Conservation (phyloP, 1,284 basidiomycete genomes). For the Fomitopsis betulina region DNA sequence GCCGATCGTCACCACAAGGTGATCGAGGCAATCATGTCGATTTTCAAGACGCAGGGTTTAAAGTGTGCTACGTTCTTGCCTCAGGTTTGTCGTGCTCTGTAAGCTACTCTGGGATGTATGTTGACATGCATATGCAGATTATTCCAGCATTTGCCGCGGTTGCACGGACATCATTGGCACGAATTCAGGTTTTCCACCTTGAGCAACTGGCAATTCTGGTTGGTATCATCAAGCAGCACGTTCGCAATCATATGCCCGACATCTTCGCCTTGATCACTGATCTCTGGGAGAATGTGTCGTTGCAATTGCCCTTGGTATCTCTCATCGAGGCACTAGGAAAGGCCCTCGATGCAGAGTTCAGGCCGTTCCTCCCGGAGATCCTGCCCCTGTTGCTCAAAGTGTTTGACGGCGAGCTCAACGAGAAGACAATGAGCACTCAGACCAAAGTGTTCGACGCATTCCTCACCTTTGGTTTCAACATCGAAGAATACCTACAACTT, state of each 20-base stretch:
- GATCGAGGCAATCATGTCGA: conserved; percentile 98
- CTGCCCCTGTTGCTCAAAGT: conserved; percentile 89
- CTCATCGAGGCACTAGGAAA: conserved; percentile 94
- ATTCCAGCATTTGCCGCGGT: conserved; percentile 94
- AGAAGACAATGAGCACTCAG: conserved; percentile 76
- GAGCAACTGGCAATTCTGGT: conserved; percentile 97
- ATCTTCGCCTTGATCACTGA: conserved; percentile 83
- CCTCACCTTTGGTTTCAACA: conserved; percentile 91
- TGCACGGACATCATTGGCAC: conserved; percentile 77
- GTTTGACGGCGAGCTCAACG: conserved; percentile 83
- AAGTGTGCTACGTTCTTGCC: conserved; percentile 96
- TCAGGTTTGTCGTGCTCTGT: conserved; percentile 51
- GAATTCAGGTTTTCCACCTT: conserved; percentile 91
- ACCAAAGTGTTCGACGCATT: conserved; percentile 94
- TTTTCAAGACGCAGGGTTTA: conserved; percentile 97
- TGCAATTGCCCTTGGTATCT: conserved; percentile 92
- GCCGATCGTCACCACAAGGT: conserved; percentile 88
- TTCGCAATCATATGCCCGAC: conserved; percentile 86
- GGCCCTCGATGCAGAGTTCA: conserved; percentile 96
- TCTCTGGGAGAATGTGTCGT: conserved; percentile 82
- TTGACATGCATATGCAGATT: conserved; percentile 54
- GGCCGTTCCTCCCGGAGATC: conserved; percentile 92
- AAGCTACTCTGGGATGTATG: neutral
- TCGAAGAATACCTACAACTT: conserved; percentile 97
- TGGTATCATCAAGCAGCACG: conserved; percentile 96